Evolutionary conservation across 257 asterid genomes (phyloP), one percentile per base, ranked within the genome.

Genomic region (Plantago elongata): DNA sequence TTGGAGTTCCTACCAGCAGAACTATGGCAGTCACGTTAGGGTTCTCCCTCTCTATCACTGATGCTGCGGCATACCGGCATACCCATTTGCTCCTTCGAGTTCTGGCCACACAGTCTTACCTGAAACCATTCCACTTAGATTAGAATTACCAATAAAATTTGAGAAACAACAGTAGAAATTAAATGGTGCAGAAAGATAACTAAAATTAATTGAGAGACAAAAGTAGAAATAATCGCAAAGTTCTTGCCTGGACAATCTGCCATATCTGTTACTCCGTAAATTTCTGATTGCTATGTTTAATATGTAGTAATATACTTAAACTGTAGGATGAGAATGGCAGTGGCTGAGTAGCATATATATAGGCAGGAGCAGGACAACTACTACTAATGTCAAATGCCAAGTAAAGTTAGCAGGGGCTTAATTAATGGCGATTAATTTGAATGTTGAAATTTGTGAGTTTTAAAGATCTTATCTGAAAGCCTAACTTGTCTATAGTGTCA

Each of bases 81-180:
- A 52, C 1, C 80, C 75, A 1, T 57, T 55, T 8, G 9, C 10
- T 17, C 79, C 81, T 57, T 72, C 75, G 63, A 74, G 30, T 67
- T 80, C 83, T 38, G 75, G 77, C 86, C 86, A 80, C 46, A 63
- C 62, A 9, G 2, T 3, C 76, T 77, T 77, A 27, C 81, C 83
- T 67, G 22, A 38, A 43, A 37, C n/a, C n/a, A n/a, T n/a, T n/a
- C n/a, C n/a, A n/a, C n/a, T n/a, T n/a, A n/a, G n/a, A n/a, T n/a
- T n/a, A n/a, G n/a, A n/a, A n/a, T n/a, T n/a, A n/a, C n/a, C n/a
- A n/a, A n/a, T n/a, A n/a, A n/a, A n/a, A 22, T 22, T 22, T 22
- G 2, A 22, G 27, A 22, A 22, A 22, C 27, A 2, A 22, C 27
- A 22, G 27, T 22, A 22, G 27, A 22, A 22, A n/a, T n/a, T n/a